Conservation (phyloP, 139 green algal genomes). For the Tetradesmus obliquus region DNA sequence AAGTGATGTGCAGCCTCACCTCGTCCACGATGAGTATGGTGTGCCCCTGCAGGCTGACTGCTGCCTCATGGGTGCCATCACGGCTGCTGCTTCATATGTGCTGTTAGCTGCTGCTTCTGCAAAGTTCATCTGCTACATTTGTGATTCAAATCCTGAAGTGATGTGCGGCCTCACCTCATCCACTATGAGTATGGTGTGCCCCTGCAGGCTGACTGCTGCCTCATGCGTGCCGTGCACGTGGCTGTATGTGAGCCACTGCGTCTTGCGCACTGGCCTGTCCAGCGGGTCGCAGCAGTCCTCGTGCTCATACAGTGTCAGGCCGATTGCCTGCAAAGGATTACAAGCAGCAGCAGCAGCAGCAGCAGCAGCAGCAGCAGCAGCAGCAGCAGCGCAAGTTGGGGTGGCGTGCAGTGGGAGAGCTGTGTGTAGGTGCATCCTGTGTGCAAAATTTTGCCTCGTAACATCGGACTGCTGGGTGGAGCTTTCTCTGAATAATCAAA, state of each 20-base stretch:
- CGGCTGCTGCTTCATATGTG: background rate
- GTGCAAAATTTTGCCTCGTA: too few relatives aligned
- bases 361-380: background rate
- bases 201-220: constrained; percentile 38
- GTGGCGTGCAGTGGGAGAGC: too few relatives aligned
- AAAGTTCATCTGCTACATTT: too few relatives aligned
- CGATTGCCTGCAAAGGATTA: background rate
- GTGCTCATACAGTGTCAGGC: constrained; percentile 28
- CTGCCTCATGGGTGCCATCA: constrained; percentile 21
- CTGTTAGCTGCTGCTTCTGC: too few relatives aligned
- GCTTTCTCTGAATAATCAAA: too few relatives aligned
- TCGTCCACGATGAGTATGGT: constrained; percentile 36
- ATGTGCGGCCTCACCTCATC: background rate
- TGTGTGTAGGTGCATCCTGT: too few relatives aligned
- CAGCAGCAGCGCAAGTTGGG: too few relatives aligned
- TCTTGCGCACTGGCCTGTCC: constrained; percentile 27
- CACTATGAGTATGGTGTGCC: constrained; percentile 32
- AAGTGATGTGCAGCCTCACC: background rate
- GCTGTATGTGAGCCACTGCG: constrained; percentile 33
- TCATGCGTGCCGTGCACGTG: constrained; percentile 25
- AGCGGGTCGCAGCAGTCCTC: constrained; percentile 22
- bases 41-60: constrained; percentile 32
- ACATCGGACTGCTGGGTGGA: too few relatives aligned
- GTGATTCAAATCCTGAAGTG: too few relatives aligned
- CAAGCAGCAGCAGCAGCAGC: background rate